Base-by-base conservation (phyloP, 805 yeast species). In the Cephaloascus albidus region DNA sequence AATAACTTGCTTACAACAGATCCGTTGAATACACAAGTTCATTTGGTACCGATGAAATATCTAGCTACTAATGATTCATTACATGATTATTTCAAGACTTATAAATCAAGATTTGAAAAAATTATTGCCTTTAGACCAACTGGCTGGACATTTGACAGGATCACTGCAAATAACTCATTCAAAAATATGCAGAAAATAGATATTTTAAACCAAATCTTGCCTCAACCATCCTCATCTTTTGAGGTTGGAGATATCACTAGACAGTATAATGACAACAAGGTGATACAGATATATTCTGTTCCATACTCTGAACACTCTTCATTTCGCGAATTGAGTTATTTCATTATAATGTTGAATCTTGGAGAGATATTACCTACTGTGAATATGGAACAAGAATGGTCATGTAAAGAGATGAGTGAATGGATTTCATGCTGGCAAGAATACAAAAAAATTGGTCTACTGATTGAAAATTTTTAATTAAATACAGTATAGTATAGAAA, bases 291-390 rank as follows among this genome's bases (percentile, higher is more conserved):
- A 1, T 79, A 81, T 47, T 57, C 72, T 10, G 74, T 89, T 2
- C 97, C 98, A 0, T 93, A 93, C 52, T 82, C 94, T 51, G 98
- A 93, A 53, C 98, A 93, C 60, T 86, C 96, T 10, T 85, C 95
- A 41, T 90, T 79, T 50, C 63, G 83, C 31, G 98, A 93, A 51
- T 65, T 93, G 31, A 68, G 81, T 10, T 68, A 71, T 40, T 85
- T 90, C 52, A 73, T 81, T 18, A 61, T 72, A 2, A 58, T 70
- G 18, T 47, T 86, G 33, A 56, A 70, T 5, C 71, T 76, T 45
- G 58, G 59, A 0, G 51, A 66, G 33, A 72, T 86, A 12, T 76
- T 88, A 6, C 93, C 97, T 0, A 93, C 98, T 0, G 98, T 90
- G 3, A 76, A 75, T 41, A 51, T 60, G 38, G 50, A 60, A 10